These are phyloP conservation scores for Rhamnella rubrinervis DNA, from an alignment of 331 rosid species.

Conservation along the genomic window DNA sequence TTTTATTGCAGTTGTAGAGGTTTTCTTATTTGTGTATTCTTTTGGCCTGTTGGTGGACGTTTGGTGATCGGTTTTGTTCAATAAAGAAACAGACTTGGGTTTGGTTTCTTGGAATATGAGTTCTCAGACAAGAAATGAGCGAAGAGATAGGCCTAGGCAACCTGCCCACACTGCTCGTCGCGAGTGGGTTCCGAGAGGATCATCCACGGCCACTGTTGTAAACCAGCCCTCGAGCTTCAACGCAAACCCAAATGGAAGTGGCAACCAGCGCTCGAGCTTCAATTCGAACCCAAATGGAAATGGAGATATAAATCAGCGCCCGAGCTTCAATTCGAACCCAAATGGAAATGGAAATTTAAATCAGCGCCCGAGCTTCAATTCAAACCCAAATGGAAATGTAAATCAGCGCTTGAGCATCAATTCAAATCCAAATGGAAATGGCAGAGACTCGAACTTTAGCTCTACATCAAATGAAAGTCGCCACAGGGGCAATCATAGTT, in stretches of 20 bases:
- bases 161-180: constrained; percentile 47
- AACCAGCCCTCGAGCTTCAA: constrained; percentile 9
- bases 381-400: constrained; percentile 8
- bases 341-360: constrained; percentile 20
- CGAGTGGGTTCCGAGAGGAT: constrained; percentile 63
- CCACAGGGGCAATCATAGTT: constrained; percentile 35
- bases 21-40: background rate
- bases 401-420: constrained; percentile 11
- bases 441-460: constrained; percentile 25
- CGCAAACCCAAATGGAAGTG: constrained; percentile 5
- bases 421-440: constrained; percentile 19
- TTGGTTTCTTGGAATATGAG: constrained; percentile 50
- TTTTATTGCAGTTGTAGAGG: constrained; percentile 2
- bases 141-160: constrained; percentile 52
- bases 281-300: constrained; percentile 3
- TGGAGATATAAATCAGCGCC: background rate
- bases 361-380: background rate
- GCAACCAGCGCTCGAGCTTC: constrained; percentile 12
- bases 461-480: constrained; percentile 17
- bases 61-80: constrained; percentile 8
- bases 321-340: constrained; percentile 7
- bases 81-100: constrained; percentile 22
- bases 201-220: constrained; percentile 23
- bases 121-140: constrained; percentile 40
- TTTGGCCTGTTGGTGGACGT: background rate